Evolutionary conservation across 2,329 filamentous ascomycete genomes (phyloP).

Genomic region (Alternaria brassicicola): DNA sequence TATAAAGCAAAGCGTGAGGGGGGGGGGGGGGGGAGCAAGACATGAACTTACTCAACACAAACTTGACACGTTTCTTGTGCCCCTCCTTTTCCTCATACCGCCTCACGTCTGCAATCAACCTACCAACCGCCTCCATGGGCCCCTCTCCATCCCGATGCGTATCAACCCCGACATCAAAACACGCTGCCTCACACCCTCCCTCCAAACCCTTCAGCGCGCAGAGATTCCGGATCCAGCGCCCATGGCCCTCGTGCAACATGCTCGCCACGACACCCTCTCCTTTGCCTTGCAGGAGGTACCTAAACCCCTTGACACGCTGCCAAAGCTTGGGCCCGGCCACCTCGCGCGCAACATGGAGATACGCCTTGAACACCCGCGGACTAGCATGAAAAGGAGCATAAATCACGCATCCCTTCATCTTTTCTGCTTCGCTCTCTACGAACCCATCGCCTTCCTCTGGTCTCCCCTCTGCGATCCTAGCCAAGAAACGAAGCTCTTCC

Average conservation of each 20-base stretch:
- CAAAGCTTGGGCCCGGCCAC: slow-evolving; percentile 67
- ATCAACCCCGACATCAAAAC: slow-evolving; percentile 87
- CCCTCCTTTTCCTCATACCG: slow-evolving; percentile 51
- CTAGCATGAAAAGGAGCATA: slow-evolving; percentile 85
- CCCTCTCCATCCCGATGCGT: slow-evolving; percentile 74
- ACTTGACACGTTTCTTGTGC: slow-evolving; percentile 60
- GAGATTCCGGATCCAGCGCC: slow-evolving; percentile 1
- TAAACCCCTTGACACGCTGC: slow-evolving; percentile 74
- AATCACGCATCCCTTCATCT: slow-evolving; percentile 71
- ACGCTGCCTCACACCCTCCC: slow-evolving; percentile 65
- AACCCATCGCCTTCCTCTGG: slow-evolving; percentile 67
- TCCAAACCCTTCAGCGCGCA: slow-evolving; percentile 43
- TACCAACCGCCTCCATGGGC: slow-evolving; percentile 53
- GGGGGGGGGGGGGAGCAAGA: too few relatives aligned
- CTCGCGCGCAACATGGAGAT: slow-evolving; percentile 67
- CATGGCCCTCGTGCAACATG: slow-evolving; percentile 57
- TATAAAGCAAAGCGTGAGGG: too few relatives aligned
- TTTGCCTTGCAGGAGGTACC: slow-evolving; percentile 76
- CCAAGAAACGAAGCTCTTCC: slow-evolving; percentile 72
- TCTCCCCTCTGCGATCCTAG: slow-evolving; percentile 67
- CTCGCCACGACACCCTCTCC: slow-evolving; percentile 47
- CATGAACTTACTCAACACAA: slow-evolving; percentile 71
- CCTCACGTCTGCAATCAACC: slow-evolving; percentile 54
- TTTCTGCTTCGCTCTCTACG: slow-evolving; percentile 55
- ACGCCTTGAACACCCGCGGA: slow-evolving; percentile 64